These are phyloP conservation scores for Teratosphaeria zuluensis DNA, from an alignment of 2,329 filamentous ascomycete species.

Conservation along the genomic window DNA sequence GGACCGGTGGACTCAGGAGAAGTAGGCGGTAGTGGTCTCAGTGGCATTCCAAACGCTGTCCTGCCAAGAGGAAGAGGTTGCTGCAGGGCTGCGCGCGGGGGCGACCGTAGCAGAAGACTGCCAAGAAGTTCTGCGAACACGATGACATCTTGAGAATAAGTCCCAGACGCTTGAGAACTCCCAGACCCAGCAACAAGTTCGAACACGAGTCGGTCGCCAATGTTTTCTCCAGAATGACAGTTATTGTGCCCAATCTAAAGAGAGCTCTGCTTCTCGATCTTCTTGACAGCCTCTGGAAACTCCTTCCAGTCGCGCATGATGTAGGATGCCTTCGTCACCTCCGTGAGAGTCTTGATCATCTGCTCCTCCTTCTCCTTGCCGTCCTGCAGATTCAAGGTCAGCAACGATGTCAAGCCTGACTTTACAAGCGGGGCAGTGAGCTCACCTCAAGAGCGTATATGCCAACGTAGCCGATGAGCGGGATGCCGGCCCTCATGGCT, in stretches of 20 bases:
- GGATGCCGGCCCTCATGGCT: constrained; percentile 67
- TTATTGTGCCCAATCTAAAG: neutral
- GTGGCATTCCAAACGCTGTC: neutral
- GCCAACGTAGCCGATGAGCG: constrained; percentile 75
- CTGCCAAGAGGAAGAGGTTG: neutral
- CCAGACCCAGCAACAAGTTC: neutral
- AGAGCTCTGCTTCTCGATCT: constrained; percentile 32
- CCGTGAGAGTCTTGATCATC: constrained; percentile 41
- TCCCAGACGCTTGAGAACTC: neutral
- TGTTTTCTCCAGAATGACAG: neutral
- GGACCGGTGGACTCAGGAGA: neutral
- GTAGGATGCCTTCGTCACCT: constrained; percentile 37
- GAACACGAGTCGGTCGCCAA: neutral
- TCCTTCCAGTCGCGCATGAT: constrained; percentile 46
- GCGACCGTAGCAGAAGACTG: neutral
- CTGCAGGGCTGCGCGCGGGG: neutral
- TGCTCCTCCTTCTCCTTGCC: constrained; percentile 52
- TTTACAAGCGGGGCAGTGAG: neutral
- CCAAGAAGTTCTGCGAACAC: neutral
- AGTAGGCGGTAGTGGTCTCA: neutral
- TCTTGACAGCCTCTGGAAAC: constrained; percentile 40
- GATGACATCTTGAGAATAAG: neutral
- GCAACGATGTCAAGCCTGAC: neutral
- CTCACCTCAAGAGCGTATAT: constrained; percentile 44
- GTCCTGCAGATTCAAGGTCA: constrained; percentile 36